A percentile compares a stretch with the other conserved stretches of the same genome.
Evolutionary conservation across 768 basidiomycete species (phyloP).

Genomic region (Cubamyces sp.): DNA sequence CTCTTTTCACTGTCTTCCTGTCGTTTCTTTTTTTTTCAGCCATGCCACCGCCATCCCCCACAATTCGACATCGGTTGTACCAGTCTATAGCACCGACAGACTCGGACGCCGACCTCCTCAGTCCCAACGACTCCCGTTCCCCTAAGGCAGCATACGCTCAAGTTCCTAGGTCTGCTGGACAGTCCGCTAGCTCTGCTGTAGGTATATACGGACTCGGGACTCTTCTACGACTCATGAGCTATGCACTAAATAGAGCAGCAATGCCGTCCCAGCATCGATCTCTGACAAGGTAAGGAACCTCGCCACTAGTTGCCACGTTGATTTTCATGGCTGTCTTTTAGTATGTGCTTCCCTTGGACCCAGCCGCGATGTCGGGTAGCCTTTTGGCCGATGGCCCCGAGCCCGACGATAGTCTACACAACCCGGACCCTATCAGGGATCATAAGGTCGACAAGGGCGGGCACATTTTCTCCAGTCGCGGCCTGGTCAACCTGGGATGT

Average conservation of each 20-base stretch:
- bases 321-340: constrained; percentile 31
- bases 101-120: background rate
- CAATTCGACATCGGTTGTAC: background rate
- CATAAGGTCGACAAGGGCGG: constrained; percentile 41
- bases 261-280: background rate
- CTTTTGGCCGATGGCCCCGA: constrained; percentile 60
- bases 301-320: background rate
- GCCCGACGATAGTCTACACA: constrained; percentile 53
- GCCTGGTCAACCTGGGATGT: constrained; percentile 73
- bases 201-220: too few relatives aligned
- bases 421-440: constrained; percentile 50
- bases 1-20: too few relatives aligned
- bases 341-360: constrained; percentile 71
- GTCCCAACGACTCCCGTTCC: background rate
- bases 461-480: constrained; percentile 58
- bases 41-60: background rate
- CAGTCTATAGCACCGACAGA: background rate
- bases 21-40: background rate
- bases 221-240: background rate
- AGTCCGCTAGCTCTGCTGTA: too few relatives aligned
- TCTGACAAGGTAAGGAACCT: constrained; percentile 10
- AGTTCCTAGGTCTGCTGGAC: too few relatives aligned
- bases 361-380: constrained; percentile 57
- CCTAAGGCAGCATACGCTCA: background rate
- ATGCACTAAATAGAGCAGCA: background rate